Conservation (phyloP, 2,329 filamentous ascomycete species). For the Fonsecaea nubica region DNA sequence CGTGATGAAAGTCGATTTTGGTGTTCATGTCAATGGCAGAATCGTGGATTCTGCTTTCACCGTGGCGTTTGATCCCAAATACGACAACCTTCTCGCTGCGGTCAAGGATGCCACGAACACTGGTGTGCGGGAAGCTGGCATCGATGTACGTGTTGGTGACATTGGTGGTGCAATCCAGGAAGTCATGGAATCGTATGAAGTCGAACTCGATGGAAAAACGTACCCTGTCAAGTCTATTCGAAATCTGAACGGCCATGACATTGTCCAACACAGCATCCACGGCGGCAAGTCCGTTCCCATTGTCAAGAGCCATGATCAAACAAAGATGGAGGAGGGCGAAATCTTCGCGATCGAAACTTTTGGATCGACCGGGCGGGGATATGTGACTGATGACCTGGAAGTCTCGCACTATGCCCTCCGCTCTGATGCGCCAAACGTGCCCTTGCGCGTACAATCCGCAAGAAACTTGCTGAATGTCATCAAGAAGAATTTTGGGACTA, state of each 20-base stretch:
- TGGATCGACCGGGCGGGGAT: constrained; percentile 88
- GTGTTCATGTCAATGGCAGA: constrained; percentile 72
- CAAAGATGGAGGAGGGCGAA: constrained; percentile 98
- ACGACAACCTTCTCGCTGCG: constrained; percentile 70
- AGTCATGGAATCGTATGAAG: constrained; percentile 90
- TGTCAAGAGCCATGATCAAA: constrained; percentile 83
- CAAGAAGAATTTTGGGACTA: constrained; percentile 93
- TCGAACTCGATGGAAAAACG: constrained; percentile 78
- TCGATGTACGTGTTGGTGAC: constrained; percentile 86
- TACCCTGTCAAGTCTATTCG: constrained; percentile 84
- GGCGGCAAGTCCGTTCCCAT: constrained; percentile 93
- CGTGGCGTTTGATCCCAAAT: constrained; percentile 70
- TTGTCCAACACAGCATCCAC: constrained; percentile 87
- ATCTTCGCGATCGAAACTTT: constrained; percentile 96
- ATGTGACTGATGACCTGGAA: constrained; percentile 85
- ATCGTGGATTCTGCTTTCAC: constrained; percentile 77
- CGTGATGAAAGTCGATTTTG: constrained; percentile 77
- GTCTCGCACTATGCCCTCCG: constrained; percentile 85
- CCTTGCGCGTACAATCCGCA: constrained; percentile 78
- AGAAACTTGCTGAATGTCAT: constrained; percentile 86
- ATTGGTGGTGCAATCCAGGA: constrained; percentile 86
- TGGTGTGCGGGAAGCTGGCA: constrained; percentile 85
- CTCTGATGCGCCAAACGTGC: constrained; percentile 74
- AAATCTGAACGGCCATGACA: constrained; percentile 89
- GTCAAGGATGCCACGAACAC: constrained; percentile 74